Conservation (phyloP, 495 filamentous ascomycete genomes). For the Oidiodendron maius region DNA sequence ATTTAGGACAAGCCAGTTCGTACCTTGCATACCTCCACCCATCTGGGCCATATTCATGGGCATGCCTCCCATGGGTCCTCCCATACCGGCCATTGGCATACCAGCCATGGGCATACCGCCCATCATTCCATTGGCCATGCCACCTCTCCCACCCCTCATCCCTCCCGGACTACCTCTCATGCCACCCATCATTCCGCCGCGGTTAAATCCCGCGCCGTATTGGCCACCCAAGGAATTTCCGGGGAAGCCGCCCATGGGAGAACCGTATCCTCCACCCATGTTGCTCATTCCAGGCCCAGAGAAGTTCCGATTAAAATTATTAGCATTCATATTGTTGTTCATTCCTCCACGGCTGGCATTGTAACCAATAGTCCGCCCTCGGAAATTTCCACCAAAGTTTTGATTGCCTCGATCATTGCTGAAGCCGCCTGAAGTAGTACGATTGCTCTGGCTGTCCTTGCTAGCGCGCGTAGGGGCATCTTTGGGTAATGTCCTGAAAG, state of each 20-base stretch:
- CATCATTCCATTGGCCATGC: slow-evolving; percentile 59
- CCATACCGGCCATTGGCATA: slow-evolving; percentile 36
- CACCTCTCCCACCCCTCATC: slow-evolving; percentile 70
- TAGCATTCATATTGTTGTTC: slow-evolving; percentile 21
- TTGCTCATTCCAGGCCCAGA: slow-evolving; percentile 27
- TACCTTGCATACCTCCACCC: slow-evolving; percentile 42
- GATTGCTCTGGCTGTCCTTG: slow-evolving; percentile 51
- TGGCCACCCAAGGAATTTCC: slow-evolving; percentile 46
- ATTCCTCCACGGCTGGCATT: slow-evolving; percentile 27
- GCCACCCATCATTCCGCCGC: slow-evolving; percentile 62
- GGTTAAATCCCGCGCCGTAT: slow-evolving; percentile 46
- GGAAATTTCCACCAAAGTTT: slow-evolving; percentile 33
- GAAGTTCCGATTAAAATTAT: slow-evolving; percentile 27
- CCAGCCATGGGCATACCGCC: slow-evolving; percentile 59
- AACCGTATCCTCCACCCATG: slow-evolving; percentile 47
- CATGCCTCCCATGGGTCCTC: slow-evolving; percentile 45
- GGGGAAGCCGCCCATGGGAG: slow-evolving; percentile 61
- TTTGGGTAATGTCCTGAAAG: slow-evolving; percentile 88
- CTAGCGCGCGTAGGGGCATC: slow-evolving; percentile 74
- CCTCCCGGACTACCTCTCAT: slow-evolving; percentile 59
- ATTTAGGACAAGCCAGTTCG: slow-evolving; percentile 15
- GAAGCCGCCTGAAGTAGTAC: slow-evolving; percentile 27
- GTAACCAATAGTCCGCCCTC: slow-evolving; percentile 25
- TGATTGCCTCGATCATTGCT: slow-evolving; percentile 26
- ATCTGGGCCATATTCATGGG: slow-evolving; percentile 53